These are phyloP conservation scores for Dendrobium nobile DNA, from an alignment of 106 monocot species.

Conservation along the genomic window DNA sequence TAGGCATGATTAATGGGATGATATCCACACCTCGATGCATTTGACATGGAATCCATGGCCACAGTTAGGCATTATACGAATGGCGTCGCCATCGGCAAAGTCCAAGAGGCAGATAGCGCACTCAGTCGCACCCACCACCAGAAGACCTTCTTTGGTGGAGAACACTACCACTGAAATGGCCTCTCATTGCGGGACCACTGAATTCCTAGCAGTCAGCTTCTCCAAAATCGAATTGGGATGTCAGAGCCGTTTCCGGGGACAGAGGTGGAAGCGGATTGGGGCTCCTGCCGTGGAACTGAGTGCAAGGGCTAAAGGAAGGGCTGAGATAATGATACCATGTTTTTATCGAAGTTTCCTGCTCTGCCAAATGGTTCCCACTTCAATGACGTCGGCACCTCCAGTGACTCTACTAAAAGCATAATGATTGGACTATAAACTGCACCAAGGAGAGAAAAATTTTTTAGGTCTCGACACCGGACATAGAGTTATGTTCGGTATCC, in stretches of 20 bases:
- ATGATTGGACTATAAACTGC: neutral
- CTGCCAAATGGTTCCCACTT: neutral
- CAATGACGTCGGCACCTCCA: neutral
- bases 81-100: conserved; percentile 36
- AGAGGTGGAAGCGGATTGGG: neutral
- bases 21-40: conserved; percentile 42
- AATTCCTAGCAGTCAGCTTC: neutral
- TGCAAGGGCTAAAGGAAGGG: neutral
- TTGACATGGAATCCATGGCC: conserved; percentile 37
- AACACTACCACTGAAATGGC: neutral
- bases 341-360: neutral
- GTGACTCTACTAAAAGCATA: neutral
- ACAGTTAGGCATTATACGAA: conserved; percentile 34
- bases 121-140: conserved; percentile 11
- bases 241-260: neutral
- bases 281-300: neutral
- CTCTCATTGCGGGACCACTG: neutral
- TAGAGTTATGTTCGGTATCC: too few relatives aligned
- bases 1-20: conserved; percentile 29
- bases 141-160: neutral
- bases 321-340: conserved; percentile 1
- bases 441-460: neutral
- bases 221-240: too few relatives aligned
- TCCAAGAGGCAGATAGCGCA: conserved; percentile 51
- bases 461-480: too few relatives aligned